Evolutionary conservation across 2,329 filamentous ascomycete genomes (phyloP).

Genomic region (Neoscytalidium dimidiatum): DNA sequence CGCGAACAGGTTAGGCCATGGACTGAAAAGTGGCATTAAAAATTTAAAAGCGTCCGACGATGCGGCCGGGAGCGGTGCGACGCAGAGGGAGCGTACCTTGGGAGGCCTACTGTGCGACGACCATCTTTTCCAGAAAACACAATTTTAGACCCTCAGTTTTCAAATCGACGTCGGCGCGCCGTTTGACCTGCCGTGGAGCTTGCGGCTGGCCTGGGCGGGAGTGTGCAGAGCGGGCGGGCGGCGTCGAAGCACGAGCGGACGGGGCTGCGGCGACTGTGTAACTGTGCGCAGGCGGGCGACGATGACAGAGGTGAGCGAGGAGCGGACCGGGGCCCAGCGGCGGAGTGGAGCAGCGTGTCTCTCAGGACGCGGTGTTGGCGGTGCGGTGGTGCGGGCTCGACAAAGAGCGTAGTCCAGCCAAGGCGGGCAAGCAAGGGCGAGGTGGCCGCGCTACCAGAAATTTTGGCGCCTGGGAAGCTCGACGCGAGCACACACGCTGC

Average conservation of each 20-base stretch:
- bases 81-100: constrained; percentile 12
- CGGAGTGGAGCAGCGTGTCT: constrained; percentile 18
- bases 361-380: constrained; percentile 13
- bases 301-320: constrained; percentile 6
- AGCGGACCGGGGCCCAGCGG: background rate
- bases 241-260: constrained; percentile 18
- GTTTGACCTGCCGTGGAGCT: constrained; percentile 12
- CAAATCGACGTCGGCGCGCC: constrained; percentile 9
- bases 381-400: constrained; percentile 18
- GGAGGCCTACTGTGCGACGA: constrained; percentile 14
- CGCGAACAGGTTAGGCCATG: background rate
- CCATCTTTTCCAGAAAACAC: constrained; percentile 16
- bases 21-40: background rate
- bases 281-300: constrained; percentile 4
- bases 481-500: constrained; percentile 14
- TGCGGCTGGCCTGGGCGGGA: constrained; percentile 9
- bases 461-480: constrained; percentile 14
- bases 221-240: constrained; percentile 15
- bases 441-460: constrained; percentile 16
- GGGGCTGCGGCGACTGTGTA: constrained; percentile 17
- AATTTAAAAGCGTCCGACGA: background rate
- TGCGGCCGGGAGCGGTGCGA: constrained; percentile 4
- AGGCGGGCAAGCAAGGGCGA: constrained; percentile 17
- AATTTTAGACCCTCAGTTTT: constrained; percentile 16
- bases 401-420: constrained; percentile 14